These are phyloP conservation scores for Nigrospora osmanthi DNA, from an alignment of 2,329 filamentous ascomycete species.

Conservation along the genomic window DNA sequence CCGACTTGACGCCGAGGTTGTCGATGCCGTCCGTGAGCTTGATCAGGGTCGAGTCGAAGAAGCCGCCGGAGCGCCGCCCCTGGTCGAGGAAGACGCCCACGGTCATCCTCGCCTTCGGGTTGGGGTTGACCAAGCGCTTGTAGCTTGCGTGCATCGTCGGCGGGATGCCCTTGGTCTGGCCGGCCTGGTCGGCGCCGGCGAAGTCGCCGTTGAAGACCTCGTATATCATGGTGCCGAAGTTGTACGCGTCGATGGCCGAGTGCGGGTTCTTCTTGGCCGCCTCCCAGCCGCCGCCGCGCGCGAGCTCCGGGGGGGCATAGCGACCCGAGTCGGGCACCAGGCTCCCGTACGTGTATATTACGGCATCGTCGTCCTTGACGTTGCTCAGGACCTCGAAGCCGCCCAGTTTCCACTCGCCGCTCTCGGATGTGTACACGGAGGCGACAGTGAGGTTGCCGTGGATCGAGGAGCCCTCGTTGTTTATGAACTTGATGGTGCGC, in stretches of 20 bases:
- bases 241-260: conserved; percentile 79
- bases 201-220: conserved; percentile 90
- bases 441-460: conserved; percentile 81
- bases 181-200: conserved; percentile 66
- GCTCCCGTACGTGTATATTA: conserved; percentile 89
- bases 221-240: conserved; percentile 74
- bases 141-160: conserved; percentile 86
- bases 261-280: conserved; percentile 75
- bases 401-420: conserved; percentile 94
- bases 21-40: conserved; percentile 90
- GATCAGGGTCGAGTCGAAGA: conserved; percentile 90
- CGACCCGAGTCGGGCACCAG: conserved; percentile 76
- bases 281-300: conserved; percentile 90
- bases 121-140: conserved; percentile 79
- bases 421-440: conserved; percentile 89
- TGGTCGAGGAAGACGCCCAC: conserved; percentile 85
- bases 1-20: conserved; percentile 80
- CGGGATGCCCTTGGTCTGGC: conserved; percentile 80
- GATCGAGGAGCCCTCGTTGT: conserved; percentile 83
- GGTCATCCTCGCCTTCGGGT: conserved; percentile 81
- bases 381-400: conserved; percentile 92
- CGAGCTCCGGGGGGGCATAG: conserved; percentile 82
- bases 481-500: conserved; percentile 93
- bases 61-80: conserved; percentile 71
- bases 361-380: conserved; percentile 89